phyloP scores from a whole-genome alignment of 108 stramenopile genomes.

The Pseudonitzschia delicatissima region DNA sequence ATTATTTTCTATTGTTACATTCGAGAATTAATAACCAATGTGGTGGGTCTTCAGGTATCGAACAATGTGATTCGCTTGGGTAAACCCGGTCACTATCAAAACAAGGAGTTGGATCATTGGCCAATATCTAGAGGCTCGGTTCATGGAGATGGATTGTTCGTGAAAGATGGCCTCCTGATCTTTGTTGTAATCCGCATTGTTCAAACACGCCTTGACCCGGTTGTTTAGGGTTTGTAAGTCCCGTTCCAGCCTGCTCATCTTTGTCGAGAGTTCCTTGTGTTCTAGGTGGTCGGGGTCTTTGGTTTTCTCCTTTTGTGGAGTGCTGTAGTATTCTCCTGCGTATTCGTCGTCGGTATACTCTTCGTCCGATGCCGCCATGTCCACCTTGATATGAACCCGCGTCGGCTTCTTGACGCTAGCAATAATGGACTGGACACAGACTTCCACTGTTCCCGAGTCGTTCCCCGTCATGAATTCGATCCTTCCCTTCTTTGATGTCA shows the following conservation, averaged over 20 bases:
- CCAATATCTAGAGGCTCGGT: conserved; percentile 67
- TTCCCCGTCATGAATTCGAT: conserved; percentile 26
- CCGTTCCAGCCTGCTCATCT: conserved; percentile 38
- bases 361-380: background rate
- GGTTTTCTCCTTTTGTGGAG: background rate
- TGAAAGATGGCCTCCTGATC: conserved; percentile 46
- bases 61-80: conserved; percentile 68
- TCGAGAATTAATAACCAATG: conserved; percentile 42
- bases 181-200: conserved; percentile 43
- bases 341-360: conserved; percentile 7
- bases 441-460: conserved; percentile 26
- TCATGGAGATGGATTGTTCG: conserved; percentile 66
- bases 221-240: conserved; percentile 28
- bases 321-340: background rate
- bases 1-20: no score
- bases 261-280: conserved; percentile 12
- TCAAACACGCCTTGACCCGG: conserved; percentile 29
- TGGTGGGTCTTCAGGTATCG: conserved; percentile 63
- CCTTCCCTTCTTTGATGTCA: conserved; percentile 15
- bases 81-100: conserved; percentile 61
- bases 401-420: conserved; percentile 25
- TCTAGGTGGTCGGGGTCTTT: conserved; percentile 13
- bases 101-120: conserved; percentile 66
- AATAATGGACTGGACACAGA: conserved; percentile 33
- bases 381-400: conserved; percentile 14